phyloP scores from a whole-genome alignment of 805 yeast species.

The Candida coquimbonensis region DNA sequence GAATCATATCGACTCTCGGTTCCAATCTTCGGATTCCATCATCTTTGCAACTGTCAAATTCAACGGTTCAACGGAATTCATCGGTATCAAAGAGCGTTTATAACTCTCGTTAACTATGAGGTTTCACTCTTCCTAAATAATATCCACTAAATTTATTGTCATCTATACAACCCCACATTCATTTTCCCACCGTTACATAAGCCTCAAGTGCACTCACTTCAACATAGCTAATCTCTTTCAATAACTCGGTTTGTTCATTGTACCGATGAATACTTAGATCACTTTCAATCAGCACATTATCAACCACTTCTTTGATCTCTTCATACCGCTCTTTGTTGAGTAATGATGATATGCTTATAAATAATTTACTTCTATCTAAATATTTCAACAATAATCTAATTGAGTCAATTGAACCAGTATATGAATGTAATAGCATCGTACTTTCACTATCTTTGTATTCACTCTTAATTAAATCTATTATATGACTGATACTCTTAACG shows the following conservation, averaged over 20 bases:
- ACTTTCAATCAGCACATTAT: slow-evolving; percentile 16
- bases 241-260: slow-evolving; percentile 1
- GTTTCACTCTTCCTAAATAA: neutral
- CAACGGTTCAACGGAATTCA: slow-evolving; percentile 5
- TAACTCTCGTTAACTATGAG: too few species aligned
- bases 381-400: slow-evolving; percentile 24
- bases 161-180: too few species aligned
- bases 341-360: too few species aligned
- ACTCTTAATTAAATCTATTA: slow-evolving; percentile 38
- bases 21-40: slow-evolving; percentile 10
- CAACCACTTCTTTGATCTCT: neutral
- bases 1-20: neutral
- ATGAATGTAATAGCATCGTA: slow-evolving; percentile 70
- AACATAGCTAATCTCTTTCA: neutral
- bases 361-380: too few species aligned
- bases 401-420: slow-evolving; percentile 75
- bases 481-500: slow-evolving; percentile 67
- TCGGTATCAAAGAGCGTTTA: neutral
- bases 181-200: neutral
- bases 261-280: slow-evolving; percentile 15
- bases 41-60: slow-evolving; percentile 5
- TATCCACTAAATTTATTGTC: too few species aligned
- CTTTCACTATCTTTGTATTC: slow-evolving; percentile 20
- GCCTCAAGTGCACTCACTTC: neutral
- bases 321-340: neutral